Percentiles rank a stretch among this genome's conserved stretches.
phyloP scores from a whole-genome alignment of 495 filamentous ascomycete genomes.

The Copromyces sp. region DNA sequence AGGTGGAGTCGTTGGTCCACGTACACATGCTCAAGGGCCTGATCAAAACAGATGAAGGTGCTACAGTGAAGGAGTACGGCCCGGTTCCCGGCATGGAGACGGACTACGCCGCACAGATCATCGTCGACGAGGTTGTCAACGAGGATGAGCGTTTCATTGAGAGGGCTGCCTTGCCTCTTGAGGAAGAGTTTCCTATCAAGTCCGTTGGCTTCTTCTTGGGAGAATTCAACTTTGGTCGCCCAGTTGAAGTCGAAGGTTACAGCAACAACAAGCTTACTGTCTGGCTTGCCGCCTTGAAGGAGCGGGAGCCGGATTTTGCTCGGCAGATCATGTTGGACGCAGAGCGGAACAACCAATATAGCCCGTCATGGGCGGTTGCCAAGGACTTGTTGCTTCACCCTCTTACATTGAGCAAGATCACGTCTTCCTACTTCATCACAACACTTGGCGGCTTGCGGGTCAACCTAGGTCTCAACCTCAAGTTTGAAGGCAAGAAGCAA shows the following conservation, averaged over 20 bases:
- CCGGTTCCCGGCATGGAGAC: slow-evolving; percentile 82
- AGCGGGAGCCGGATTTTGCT: slow-evolving; percentile 73
- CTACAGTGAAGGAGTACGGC: slow-evolving; percentile 87
- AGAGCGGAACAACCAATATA: slow-evolving; percentile 61
- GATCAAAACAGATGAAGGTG: slow-evolving; percentile 80
- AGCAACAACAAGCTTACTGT: slow-evolving; percentile 63
- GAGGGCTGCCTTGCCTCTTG: slow-evolving; percentile 69
- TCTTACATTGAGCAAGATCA: slow-evolving; percentile 88
- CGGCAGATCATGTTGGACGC: slow-evolving; percentile 55
- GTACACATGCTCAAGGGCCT: slow-evolving; percentile 90
- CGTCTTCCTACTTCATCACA: slow-evolving; percentile 78
- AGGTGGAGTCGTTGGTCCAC: slow-evolving; percentile 79
- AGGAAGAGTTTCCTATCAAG: slow-evolving; percentile 80
- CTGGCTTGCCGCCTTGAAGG: slow-evolving; percentile 56
- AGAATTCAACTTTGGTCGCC: slow-evolving; percentile 85
- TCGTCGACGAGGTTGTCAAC: slow-evolving; percentile 84
- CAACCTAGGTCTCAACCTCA: slow-evolving; percentile 91
- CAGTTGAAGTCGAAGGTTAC: slow-evolving; percentile 72
- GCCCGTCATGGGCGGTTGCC: slow-evolving; percentile 77
- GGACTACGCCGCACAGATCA: slow-evolving; percentile 79
- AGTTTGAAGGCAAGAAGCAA: slow-evolving; percentile 88
- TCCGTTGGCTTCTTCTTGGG: slow-evolving; percentile 91
- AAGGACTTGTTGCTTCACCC: slow-evolving; percentile 72
- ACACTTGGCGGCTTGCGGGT: slow-evolving; percentile 63
- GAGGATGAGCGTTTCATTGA: slow-evolving; percentile 92